phyloP scores from a whole-genome alignment of 352 stramenopile genomes.

The Phytopythium mirpurense region DNA sequence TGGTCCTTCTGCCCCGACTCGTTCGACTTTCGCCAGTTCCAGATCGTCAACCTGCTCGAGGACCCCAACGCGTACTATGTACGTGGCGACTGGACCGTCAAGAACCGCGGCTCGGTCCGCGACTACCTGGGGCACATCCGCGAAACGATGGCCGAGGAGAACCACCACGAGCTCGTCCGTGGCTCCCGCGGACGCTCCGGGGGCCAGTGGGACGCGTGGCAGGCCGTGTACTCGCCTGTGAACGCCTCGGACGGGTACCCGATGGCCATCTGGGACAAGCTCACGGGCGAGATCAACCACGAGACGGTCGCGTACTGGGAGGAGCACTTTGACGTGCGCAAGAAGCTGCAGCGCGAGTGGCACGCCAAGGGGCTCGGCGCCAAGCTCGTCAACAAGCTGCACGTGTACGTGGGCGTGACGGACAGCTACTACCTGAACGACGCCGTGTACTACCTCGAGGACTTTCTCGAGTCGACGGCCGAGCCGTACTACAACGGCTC shows the following conservation, averaged over 20 bases:
- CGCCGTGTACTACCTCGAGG: slow-evolving; percentile 60
- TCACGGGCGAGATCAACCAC: slow-evolving; percentile 55
- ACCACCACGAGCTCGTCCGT: slow-evolving; percentile 63
- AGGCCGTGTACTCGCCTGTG: slow-evolving; percentile 63
- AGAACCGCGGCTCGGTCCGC: slow-evolving; percentile 51
- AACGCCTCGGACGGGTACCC: slow-evolving; percentile 58
- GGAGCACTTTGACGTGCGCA: slow-evolving; percentile 56
- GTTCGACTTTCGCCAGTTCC: slow-evolving; percentile 73
- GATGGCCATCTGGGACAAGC: slow-evolving; percentile 59
- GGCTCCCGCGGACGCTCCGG: slow-evolving; percentile 57
- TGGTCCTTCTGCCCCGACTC: slow-evolving; percentile 77
- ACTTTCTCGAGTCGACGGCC: slow-evolving; percentile 53
- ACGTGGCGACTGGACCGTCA: slow-evolving; percentile 64
- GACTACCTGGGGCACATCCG: slow-evolving; percentile 62
- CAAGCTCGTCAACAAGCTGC: slow-evolving; percentile 73
- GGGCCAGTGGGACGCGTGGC: slow-evolving; percentile 76
- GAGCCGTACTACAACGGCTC: slow-evolving; percentile 69
- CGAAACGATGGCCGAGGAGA: slow-evolving; percentile 72
- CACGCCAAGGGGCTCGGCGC: slow-evolving; percentile 30
- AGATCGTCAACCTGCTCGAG: slow-evolving; percentile 58
- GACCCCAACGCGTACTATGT: slow-evolving; percentile 70
- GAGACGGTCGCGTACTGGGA: slow-evolving; percentile 64
- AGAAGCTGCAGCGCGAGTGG: slow-evolving; percentile 69
- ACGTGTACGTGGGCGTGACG: slow-evolving; percentile 67
- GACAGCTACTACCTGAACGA: slow-evolving; percentile 81